Evolutionary conservation across 2,329 filamentous ascomycete genomes (phyloP).

Genomic region (Zymoseptoria passerinii): DNA sequence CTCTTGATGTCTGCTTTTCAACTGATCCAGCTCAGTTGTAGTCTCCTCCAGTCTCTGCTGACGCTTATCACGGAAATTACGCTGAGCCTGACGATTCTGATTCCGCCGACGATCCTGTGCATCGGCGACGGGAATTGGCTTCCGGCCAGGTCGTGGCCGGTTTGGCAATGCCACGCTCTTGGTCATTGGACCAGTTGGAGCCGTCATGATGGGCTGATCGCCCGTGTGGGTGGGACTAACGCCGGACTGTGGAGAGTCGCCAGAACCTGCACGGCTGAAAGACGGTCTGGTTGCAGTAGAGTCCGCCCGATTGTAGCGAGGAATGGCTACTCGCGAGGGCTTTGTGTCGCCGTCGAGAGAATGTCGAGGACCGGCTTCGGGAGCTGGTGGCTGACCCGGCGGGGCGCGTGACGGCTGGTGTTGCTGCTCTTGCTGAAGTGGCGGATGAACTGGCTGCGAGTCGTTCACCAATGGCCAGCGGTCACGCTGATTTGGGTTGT

Average conservation of each 20-base stretch:
- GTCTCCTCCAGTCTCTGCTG: conserved; percentile 61
- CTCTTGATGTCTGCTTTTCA: conserved; percentile 26
- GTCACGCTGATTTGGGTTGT: not conserved
- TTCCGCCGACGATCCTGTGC: conserved; percentile 88
- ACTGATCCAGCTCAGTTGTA: conserved; percentile 32
- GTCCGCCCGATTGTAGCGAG: not conserved
- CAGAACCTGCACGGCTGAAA: not conserved
- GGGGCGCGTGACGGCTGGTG: not conserved
- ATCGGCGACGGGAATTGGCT: conserved; percentile 70
- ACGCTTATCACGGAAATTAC: conserved; percentile 80
- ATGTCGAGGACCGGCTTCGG: not conserved
- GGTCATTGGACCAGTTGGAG: conserved; percentile 31
- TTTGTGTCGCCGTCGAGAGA: not conserved
- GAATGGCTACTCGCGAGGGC: not conserved
- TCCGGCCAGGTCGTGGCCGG: conserved; percentile 64
- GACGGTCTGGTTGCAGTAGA: not conserved
- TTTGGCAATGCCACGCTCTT: conserved; percentile 33
- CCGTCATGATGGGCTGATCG: not conserved
- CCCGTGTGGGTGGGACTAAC: not conserved
- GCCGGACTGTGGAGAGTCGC: not conserved
- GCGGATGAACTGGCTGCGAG: not conserved
- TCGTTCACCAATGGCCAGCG: not conserved
- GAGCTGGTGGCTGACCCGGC: not conserved
- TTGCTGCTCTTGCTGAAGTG: not conserved
- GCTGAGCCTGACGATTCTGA: conserved; percentile 86